phyloP scores from a whole-genome alignment of 768 basidiomycete genomes.

The Mycena galopus region DNA sequence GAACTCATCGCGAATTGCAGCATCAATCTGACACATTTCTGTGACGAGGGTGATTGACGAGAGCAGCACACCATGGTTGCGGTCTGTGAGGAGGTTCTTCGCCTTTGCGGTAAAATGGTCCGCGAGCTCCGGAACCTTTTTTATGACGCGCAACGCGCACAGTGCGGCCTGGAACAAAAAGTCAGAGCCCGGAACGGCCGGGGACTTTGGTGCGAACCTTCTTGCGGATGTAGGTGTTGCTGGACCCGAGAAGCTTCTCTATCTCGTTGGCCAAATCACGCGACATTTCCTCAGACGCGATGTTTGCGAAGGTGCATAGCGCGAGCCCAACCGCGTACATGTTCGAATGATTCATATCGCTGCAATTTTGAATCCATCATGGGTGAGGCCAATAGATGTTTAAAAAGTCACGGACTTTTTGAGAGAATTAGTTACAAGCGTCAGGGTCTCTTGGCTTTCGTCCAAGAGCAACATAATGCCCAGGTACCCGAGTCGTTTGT shows the following conservation, averaged over 20 bases:
- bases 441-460: constrained; percentile 98
- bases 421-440: constrained; percentile 96
- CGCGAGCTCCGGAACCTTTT: constrained; percentile 94
- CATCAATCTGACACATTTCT: constrained; percentile 92
- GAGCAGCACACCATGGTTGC: constrained; percentile 96
- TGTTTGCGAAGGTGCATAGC: constrained; percentile 98
- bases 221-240: constrained; percentile 98
- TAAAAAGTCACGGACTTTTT: constrained; percentile 74
- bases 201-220: constrained; percentile 70
- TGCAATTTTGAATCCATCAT: constrained; percentile 45
- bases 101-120: constrained; percentile 93
- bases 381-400: constrained; percentile 21
- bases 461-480: constrained; percentile 98
- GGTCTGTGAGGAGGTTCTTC: constrained; percentile 92
- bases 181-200: constrained; percentile 23
- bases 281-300: constrained; percentile 99
- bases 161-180: constrained; percentile 80
- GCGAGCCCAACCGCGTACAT: constrained; percentile 99
- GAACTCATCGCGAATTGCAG: constrained; percentile 83
- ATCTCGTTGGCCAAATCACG: constrained; percentile 98
- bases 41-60: constrained; percentile 95
- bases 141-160: constrained; percentile 93
- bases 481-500: constrained; percentile 96
- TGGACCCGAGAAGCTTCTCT: constrained; percentile 96
- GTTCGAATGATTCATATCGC: constrained; percentile 99